Evolutionary conservation across 192 early-diverging fungal species (phyloP), one percentile per base, ranked within the genome.

Genomic region (Kickxella alabastrina): DNA sequence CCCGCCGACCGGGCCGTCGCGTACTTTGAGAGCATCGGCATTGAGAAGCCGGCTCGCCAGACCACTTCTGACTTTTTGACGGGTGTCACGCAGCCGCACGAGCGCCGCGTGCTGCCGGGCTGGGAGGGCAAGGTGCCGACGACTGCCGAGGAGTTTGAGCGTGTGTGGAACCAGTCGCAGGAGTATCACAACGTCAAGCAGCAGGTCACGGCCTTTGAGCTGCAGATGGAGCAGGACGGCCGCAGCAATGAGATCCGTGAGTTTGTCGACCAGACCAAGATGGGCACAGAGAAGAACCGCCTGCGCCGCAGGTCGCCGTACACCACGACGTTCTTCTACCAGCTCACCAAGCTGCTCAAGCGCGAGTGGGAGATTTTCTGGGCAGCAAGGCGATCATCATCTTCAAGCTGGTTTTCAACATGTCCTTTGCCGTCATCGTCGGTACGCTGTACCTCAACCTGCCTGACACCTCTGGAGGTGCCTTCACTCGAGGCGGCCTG

Each of bases 401-500:
- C 37, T 80, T 84, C 45, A 81, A 81, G 41, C 52, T 71, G n/a
- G 50, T 77, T 43, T 90, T 78, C 57, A 74, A 72, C 49, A 61
- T 63, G 25, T 21, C 85, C 49, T 85, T 88, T 70, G 84, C 85
- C 40, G 46, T 87, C 29, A 82, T 88, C 54, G 82, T 85, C 55
- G 87, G 85, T 24, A 84, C 83, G 19, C 80, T 86, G 25, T 89
- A 85, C 70, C 82, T 82, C 26, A 49, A 67, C 19, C 63, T 90
- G 40, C 84, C 85, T 2, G 43, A 55, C 29, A 69, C 61, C 24
- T 65, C 75, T 25, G 53, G 51, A 17, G 90, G 88, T 19, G 85
- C 88, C 48, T 89, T 90, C 66, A 80, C 87, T 24, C 82, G 91
- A 40, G 87, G 91, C 42, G 86, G 87, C 59, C 81, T 82, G 13